Evolutionary conservation across 2,329 filamentous ascomycete genomes (phyloP).

Genomic region (Neonectria neomacrospora): DNA sequence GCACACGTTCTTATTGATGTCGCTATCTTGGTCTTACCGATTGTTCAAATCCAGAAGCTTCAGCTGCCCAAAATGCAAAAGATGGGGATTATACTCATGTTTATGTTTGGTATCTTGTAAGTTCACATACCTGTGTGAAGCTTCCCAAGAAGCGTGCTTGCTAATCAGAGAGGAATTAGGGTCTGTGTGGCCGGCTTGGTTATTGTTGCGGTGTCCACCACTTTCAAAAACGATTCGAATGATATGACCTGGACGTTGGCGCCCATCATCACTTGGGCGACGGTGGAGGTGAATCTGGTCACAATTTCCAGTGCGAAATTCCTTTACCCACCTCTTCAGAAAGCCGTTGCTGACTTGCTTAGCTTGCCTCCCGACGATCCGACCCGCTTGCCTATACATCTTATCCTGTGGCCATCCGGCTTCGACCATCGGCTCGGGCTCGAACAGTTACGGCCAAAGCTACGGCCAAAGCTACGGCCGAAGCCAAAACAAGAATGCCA

Average conservation of each 20-base stretch:
- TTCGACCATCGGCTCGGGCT: conserved; percentile 30
- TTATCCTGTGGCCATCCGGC: conserved; percentile 30
- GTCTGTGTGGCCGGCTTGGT: conserved; percentile 38
- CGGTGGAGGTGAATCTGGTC: conserved; percentile 41
- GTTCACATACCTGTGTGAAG: conserved; percentile 16
- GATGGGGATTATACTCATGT: conserved; percentile 44
- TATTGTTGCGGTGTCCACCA: conserved; percentile 32
- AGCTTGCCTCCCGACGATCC: conserved; percentile 40
- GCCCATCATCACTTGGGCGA: conserved; percentile 40
- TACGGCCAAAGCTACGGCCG: conserved; percentile 23
- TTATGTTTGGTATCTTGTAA: conserved; percentile 47
- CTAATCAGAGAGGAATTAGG: conserved; percentile 5
- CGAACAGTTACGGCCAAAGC: conserved; percentile 29
- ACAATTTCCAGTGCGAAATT: conserved; percentile 35
- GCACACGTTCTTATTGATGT: conserved; percentile 48
- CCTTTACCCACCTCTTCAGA: too few relatives aligned
- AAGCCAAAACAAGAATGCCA: conserved; percentile 38
- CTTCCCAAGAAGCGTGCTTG: neutral
- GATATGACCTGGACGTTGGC: conserved; percentile 40
- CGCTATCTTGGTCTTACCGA: conserved; percentile 44
- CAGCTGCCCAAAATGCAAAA: conserved; percentile 44
- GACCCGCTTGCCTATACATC: conserved; percentile 37
- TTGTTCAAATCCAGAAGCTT: conserved; percentile 46
- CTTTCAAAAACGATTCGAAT: conserved; percentile 25
- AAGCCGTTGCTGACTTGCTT: accelerated